Evolutionary conservation across 1,139 yeast genomes (phyloP).

Genomic region (Ogataea hybrid): DNA sequence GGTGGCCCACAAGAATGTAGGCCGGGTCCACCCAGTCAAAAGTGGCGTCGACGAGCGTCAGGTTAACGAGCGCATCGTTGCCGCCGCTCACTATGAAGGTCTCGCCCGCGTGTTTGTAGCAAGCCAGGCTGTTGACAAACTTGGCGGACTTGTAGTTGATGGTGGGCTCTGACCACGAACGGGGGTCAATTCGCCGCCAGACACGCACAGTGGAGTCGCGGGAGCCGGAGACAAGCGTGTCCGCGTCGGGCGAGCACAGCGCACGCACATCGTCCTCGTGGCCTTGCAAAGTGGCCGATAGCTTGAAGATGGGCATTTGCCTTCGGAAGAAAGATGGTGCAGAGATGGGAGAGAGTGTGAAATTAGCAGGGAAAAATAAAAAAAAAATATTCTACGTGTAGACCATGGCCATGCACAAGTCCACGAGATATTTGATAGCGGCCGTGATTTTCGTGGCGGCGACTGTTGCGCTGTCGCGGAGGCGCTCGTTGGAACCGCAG

Average conservation of each 20-base stretch:
- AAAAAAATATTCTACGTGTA: slow-evolving; percentile 9
- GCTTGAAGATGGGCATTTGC: slow-evolving; percentile 25
- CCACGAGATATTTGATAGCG: slow-evolving; percentile 21
- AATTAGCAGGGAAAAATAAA: slow-evolving; percentile 1
- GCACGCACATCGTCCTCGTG: slow-evolving; percentile 80
- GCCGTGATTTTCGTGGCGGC: slow-evolving; percentile 13
- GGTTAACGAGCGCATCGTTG: slow-evolving; percentile 62
- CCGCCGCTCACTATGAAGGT: slow-evolving; percentile 66
- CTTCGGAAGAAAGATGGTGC: slow-evolving; percentile 5
- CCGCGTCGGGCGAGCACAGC: slow-evolving; percentile 44
- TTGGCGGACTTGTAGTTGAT: slow-evolving; percentile 51
- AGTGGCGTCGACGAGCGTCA: slow-evolving; percentile 35
- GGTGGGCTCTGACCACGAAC: slow-evolving; percentile 37
- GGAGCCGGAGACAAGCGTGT: slow-evolving; percentile 64
- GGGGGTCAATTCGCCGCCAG: slow-evolving; percentile 45
- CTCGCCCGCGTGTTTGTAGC: slow-evolving; percentile 35
- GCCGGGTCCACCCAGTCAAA: slow-evolving; percentile 35
- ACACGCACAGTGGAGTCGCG: slow-evolving; percentile 76
- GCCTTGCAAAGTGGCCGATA: slow-evolving; percentile 62
- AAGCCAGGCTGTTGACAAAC: slow-evolving; percentile 67
- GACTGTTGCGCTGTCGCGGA: slow-evolving; percentile 4
- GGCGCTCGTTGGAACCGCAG: slow-evolving; percentile 3
- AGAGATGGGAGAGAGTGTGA: slow-evolving; percentile 2
- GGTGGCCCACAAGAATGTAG: slow-evolving; percentile 65
- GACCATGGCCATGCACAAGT: slow-evolving; percentile 18